phyloP scores from a whole-genome alignment of 1,139 yeast species.

The Pichia sp. region DNA sequence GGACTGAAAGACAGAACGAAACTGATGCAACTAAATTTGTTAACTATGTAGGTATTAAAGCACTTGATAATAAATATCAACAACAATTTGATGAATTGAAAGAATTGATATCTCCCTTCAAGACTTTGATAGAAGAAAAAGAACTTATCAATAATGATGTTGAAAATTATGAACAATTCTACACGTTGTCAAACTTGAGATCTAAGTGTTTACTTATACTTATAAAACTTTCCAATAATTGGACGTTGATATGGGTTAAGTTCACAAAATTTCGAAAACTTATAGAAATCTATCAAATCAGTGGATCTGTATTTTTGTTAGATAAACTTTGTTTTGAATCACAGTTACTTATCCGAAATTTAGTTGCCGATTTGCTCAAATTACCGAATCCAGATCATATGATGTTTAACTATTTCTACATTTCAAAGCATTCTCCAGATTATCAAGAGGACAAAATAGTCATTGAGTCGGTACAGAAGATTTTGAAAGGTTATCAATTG shows the following conservation, averaged over 20 bases:
- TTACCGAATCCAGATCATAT: constrained; percentile 13
- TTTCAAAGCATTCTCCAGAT: constrained; percentile 16
- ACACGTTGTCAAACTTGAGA: constrained; percentile 7
- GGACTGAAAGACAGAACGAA: neutral
- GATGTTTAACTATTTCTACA: constrained; percentile 13
- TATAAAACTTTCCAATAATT: constrained; percentile 14
- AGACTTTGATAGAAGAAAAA: neutral
- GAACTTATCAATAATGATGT: neutral
- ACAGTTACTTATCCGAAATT: constrained; percentile 13
- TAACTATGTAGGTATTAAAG: neutral
- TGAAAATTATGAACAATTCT: neutral
- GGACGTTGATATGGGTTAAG: constrained; percentile 26
- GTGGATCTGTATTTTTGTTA: neutral
- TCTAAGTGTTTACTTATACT: constrained; percentile 18
- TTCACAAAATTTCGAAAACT: constrained; percentile 14
- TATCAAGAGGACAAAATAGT: constrained; percentile 12
- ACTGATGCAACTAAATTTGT: neutral
- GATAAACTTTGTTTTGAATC: constrained; percentile 16
- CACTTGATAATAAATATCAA: neutral
- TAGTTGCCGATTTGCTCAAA: constrained; percentile 16
- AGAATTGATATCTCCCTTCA: constrained; percentile 8
- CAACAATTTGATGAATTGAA: neutral
- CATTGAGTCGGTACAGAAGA: constrained; percentile 13
- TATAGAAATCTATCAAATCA: constrained; percentile 20
- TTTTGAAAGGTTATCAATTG: constrained; percentile 19